Conservation (phyloP, 2,329 filamentous ascomycete genomes). For the Pyricularia sp. region DNA sequence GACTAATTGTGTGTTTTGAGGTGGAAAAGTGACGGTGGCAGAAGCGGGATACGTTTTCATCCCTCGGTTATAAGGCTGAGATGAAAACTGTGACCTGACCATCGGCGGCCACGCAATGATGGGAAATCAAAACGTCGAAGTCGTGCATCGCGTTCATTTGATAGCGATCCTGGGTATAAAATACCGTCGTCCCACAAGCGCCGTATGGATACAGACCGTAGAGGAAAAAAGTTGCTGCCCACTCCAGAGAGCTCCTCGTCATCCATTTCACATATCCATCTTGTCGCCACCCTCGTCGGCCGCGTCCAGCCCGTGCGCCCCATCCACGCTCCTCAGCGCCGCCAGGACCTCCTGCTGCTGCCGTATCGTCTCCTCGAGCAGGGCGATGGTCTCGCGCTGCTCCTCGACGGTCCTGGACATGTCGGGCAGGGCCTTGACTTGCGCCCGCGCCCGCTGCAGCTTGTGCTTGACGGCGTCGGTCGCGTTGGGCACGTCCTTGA, state of each 20-base stretch:
- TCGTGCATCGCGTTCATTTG: not conserved
- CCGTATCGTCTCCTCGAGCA: conserved; percentile 50
- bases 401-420: conserved; percentile 52
- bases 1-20: not conserved
- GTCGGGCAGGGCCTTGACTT: conserved; percentile 55
- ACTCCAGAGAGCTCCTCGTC: not conserved
- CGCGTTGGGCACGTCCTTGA: conserved; percentile 68
- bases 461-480: conserved; percentile 71
- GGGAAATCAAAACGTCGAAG: not conserved
- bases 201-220: not conserved
- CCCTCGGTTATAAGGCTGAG: not conserved
- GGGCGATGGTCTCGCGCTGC: conserved; percentile 57
- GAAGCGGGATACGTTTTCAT: not conserved
- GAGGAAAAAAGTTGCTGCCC: not conserved
- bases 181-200: not conserved
- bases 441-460: conserved; percentile 61
- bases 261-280: conserved; percentile 24
- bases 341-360: conserved; percentile 47
- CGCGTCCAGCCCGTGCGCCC: conserved; percentile 22
- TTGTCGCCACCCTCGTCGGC: conserved; percentile 20
- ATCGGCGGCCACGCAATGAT: not conserved
- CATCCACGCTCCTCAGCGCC: conserved; percentile 32
- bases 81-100: not conserved
- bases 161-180: not conserved
- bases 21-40: not conserved